phyloP scores from a whole-genome alignment of 2,329 filamentous ascomycete genomes.

The Aspergillus thermomutatus region DNA sequence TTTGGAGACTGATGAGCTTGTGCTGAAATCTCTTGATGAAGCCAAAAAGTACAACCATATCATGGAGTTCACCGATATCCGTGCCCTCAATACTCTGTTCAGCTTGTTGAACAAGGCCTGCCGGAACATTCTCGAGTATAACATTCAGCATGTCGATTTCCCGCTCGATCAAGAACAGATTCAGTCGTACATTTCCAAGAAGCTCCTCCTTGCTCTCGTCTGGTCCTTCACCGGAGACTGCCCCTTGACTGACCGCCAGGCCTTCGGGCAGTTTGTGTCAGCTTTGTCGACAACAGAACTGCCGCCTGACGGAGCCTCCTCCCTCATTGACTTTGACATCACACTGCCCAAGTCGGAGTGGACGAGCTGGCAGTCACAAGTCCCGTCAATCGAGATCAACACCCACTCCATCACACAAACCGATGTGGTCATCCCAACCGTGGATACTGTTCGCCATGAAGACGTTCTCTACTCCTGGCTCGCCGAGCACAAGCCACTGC shows the following conservation, averaged over 20 bases:
- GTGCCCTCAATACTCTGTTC: constrained; percentile 88
- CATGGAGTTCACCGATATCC: constrained; percentile 94
- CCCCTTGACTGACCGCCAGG: constrained; percentile 78
- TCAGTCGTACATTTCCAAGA: constrained; percentile 87
- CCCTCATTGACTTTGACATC: constrained; percentile 93
- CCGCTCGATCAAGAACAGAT: constrained; percentile 85
- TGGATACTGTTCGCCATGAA: constrained; percentile 96
- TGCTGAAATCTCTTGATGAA: constrained; percentile 71
- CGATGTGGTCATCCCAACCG: constrained; percentile 94
- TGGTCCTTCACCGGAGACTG: constrained; percentile 98
- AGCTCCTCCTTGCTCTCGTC: constrained; percentile 83
- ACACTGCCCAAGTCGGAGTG: constrained; percentile 82
- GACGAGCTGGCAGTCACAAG: constrained; percentile 90
- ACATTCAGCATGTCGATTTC: constrained; percentile 90
- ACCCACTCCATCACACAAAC: constrained; percentile 98
- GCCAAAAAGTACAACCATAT: constrained; percentile 85
- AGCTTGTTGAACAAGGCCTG: constrained; percentile 93
- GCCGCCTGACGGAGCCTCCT: constrained; percentile 71
- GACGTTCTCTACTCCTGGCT: constrained; percentile 99
- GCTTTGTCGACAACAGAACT: constrained; percentile 82
- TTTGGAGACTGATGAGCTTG: constrained; percentile 75
- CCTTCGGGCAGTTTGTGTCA: constrained; percentile 80
- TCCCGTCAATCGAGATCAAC: constrained; percentile 92
- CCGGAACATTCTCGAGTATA: constrained; percentile 91
- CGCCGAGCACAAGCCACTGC: constrained; percentile 93